Evolutionary conservation across 192 early-diverging fungal genomes (phyloP).

Genomic region (Entrophospora sp.): DNA sequence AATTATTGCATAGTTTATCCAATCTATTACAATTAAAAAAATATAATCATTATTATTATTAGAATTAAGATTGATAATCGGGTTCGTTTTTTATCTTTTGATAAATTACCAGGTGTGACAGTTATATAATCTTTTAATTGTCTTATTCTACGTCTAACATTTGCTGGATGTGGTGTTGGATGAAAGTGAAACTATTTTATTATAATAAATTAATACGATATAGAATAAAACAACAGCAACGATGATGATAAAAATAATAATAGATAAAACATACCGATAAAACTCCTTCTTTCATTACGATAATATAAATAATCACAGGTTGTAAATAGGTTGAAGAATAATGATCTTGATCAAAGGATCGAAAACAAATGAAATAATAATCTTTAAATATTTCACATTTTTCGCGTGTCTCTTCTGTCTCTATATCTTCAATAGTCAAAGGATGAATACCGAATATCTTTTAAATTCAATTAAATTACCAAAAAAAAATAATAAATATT

Average conservation of each 20-base stretch:
- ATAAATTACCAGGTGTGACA: constrained; percentile 59
- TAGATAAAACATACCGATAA: constrained; percentile 40
- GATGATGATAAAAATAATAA: background rate
- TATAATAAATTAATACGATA: background rate
- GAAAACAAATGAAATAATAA: constrained; percentile 90
- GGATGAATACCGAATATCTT: constrained; percentile 68
- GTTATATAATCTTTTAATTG: constrained; percentile 79
- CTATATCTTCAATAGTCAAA: constrained; percentile 81
- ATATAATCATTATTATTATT: background rate
- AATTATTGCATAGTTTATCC: constrained; percentile 93
- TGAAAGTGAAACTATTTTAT: constrained; percentile 66
- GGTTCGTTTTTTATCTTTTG: background rate
- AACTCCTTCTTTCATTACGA: constrained; percentile 61
- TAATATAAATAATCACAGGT: constrained; percentile 56
- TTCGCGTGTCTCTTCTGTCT: constrained; percentile 79
- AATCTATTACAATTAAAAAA: constrained; percentile 53
- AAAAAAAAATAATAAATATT: background rate
- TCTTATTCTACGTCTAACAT: constrained; percentile 77
- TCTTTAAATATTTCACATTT: constrained; percentile 83
- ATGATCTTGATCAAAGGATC: constrained; percentile 62
- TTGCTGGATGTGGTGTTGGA: constrained; percentile 68
- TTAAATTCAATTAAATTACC: background rate
- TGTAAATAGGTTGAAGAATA: constrained; percentile 53
- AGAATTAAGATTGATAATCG: constrained; percentile 2
- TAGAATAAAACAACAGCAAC: background rate